Percentiles rank a stretch among this genome's conserved stretches.
Evolutionary conservation across 2,329 filamentous ascomycete species (phyloP).

Genomic region (Alternaria triticina): DNA sequence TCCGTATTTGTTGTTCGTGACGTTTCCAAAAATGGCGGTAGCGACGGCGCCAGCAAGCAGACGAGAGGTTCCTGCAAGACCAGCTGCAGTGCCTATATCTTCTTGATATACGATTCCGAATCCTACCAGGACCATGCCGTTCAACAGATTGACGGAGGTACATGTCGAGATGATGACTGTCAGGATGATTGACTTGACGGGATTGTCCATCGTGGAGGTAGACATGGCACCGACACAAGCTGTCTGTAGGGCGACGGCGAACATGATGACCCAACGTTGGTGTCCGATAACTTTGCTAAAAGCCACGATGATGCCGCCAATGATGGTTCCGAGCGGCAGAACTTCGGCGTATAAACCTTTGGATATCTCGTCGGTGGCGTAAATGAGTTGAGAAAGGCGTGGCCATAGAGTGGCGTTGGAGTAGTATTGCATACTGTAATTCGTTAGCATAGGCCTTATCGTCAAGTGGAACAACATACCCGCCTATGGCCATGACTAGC

Average conservation of each 20-base stretch:
- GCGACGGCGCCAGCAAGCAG: slow-evolving; percentile 38
- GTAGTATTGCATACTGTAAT: slow-evolving; percentile 33
- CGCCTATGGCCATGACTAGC: slow-evolving; percentile 40
- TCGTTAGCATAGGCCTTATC: rapidly evolving
- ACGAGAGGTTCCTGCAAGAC: slow-evolving; percentile 36
- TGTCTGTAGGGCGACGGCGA: slow-evolving; percentile 35
- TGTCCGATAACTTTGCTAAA: slow-evolving; percentile 38
- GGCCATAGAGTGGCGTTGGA: slow-evolving; percentile 38
- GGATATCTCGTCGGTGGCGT: slow-evolving; percentile 35
- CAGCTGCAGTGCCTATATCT: slow-evolving; percentile 40
- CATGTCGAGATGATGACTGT: slow-evolving; percentile 37
- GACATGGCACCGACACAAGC: slow-evolving; percentile 37
- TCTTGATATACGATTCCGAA: slow-evolving; percentile 40
- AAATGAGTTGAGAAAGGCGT: slow-evolving; percentile 36
- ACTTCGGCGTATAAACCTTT: slow-evolving; percentile 38
- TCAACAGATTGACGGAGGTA: slow-evolving; percentile 37
- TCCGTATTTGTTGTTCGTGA: slow-evolving; percentile 39
- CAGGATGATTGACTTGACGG: slow-evolving; percentile 31
- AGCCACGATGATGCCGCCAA: slow-evolving; percentile 37
- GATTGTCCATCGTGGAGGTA: slow-evolving; percentile 33
- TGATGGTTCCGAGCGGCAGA: slow-evolving; percentile 32
- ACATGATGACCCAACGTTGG: slow-evolving; percentile 36
- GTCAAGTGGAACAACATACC: background rate
- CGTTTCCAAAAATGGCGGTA: slow-evolving; percentile 37
- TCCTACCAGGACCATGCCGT: slow-evolving; percentile 39